Conservation (phyloP, 805 yeast species). For the Yueomyces sp. region DNA sequence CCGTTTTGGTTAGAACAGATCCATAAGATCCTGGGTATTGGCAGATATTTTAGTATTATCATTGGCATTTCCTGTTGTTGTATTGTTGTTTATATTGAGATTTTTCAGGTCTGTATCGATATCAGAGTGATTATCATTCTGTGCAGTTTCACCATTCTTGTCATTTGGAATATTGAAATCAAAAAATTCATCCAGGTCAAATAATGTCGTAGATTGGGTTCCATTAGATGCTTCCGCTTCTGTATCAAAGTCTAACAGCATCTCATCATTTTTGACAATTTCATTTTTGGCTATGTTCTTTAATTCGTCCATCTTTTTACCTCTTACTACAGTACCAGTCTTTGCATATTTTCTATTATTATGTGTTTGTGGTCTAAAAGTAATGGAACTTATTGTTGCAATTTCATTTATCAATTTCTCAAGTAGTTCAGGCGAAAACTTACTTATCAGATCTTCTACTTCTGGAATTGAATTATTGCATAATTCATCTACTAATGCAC, state of each 20-base stretch:
- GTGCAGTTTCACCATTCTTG: not conserved
- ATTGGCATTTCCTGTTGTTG: not conserved
- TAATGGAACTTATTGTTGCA: slow-evolving; percentile 77
- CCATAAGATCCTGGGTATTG: slow-evolving; percentile 19
- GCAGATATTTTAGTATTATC: slow-evolving; percentile 3
- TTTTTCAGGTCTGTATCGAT: not conserved
- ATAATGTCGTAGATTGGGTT: slow-evolving; percentile 27
- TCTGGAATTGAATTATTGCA: slow-evolving; percentile 42
- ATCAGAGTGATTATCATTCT: not conserved
- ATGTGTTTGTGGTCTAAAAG: slow-evolving; percentile 70
- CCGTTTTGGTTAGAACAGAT: slow-evolving; percentile 11
- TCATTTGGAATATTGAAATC: slow-evolving; percentile 24
- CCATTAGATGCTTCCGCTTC: slow-evolving; percentile 19
- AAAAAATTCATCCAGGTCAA: slow-evolving; percentile 67
- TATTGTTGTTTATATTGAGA: not conserved
- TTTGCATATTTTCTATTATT: slow-evolving; percentile 30
- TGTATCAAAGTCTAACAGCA: slow-evolving; percentile 74
- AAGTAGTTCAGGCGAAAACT: slow-evolving; percentile 54
- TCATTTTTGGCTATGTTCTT: slow-evolving; percentile 67
- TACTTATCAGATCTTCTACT: slow-evolving; percentile 57
- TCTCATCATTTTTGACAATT: slow-evolving; percentile 58
- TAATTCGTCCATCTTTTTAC: slow-evolving; percentile 62
- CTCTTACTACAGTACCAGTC: slow-evolving; percentile 24
- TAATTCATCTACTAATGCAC: slow-evolving; percentile 13
- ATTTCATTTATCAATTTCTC: slow-evolving; percentile 61